phyloP scores from a whole-genome alignment of 1,284 basidiomycete genomes.

The Fomes fomentarius region DNA sequence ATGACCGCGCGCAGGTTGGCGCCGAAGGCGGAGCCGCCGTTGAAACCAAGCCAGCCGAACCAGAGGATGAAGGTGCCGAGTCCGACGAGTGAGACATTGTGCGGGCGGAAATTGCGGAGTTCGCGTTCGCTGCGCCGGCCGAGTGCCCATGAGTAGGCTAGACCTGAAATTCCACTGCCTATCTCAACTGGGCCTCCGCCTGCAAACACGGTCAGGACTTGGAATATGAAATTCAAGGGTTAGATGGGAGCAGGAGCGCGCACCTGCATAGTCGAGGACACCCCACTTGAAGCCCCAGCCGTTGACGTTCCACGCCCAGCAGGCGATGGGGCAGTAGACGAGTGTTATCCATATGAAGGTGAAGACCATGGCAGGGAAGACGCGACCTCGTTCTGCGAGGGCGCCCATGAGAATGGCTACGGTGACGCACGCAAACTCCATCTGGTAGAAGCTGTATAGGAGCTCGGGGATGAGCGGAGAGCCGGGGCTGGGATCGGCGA shows the following conservation, averaged over 20 bases:
- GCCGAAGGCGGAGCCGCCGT: constrained; percentile 82
- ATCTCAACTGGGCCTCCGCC: constrained; percentile 95
- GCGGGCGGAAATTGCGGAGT: constrained; percentile 87
- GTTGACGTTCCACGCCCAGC: constrained; percentile 76
- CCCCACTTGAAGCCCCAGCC: constrained; percentile 94
- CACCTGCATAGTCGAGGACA: constrained; percentile 84
- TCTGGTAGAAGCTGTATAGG: constrained; percentile 87
- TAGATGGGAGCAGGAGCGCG: constrained; percentile 16
- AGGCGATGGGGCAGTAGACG: constrained; percentile 82
- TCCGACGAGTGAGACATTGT: constrained; percentile 89
- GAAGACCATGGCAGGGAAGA: constrained; percentile 88
- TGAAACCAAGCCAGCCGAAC: constrained; percentile 85
- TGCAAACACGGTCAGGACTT: constrained; percentile 33
- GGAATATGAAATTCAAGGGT: constrained; percentile 1
- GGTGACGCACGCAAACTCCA: constrained; percentile 85
- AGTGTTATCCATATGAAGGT: constrained; percentile 86
- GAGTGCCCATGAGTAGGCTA: constrained; percentile 88
- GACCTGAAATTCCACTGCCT: constrained; percentile 84
- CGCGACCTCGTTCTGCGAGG: constrained; percentile 89
- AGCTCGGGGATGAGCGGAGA: constrained; percentile 73
- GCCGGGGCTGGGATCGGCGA: constrained; percentile 78
- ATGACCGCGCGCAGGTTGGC: constrained; percentile 89
- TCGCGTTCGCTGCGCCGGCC: constrained; percentile 80
- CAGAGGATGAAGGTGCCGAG: constrained; percentile 90
- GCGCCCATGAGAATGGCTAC: constrained; percentile 76